A percentile compares a stretch with the other conserved stretches of the same genome.
phyloP scores from a whole-genome alignment of 306 rosid species.

The Macrotyloma uniflorum region DNA sequence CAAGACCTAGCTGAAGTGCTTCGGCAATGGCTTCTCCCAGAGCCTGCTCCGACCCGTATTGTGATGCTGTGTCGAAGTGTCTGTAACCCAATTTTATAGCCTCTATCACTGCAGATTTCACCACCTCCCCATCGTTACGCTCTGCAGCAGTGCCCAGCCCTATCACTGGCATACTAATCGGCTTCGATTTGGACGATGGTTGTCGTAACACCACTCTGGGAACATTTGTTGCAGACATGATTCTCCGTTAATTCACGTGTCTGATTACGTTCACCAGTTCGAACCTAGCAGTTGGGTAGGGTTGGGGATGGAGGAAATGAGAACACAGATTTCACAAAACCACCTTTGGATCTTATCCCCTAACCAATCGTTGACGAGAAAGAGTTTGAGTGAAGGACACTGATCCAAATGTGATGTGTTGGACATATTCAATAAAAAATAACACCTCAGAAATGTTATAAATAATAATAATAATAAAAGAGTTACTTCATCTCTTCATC shows the following conservation, averaged over 20 bases:
- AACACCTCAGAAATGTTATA: no score
- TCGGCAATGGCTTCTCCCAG: slow-evolving; percentile 33
- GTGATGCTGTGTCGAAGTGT: slow-evolving; percentile 38
- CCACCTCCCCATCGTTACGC: background rate
- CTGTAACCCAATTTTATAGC: slow-evolving; percentile 33
- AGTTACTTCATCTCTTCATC: no score
- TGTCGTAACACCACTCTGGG: background rate
- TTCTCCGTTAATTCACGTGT: background rate
- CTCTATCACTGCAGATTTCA: slow-evolving; percentile 10
- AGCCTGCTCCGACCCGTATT: slow-evolving; percentile 3
- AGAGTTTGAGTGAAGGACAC: no score
- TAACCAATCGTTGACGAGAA: no score
- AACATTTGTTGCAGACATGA: background rate
- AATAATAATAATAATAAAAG: no score
- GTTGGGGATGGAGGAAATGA: no score
- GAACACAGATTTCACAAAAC: background rate
- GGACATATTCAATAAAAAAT: no score
- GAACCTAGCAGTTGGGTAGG: no score
- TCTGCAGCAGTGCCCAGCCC: slow-evolving; percentile 12
- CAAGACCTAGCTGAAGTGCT: slow-evolving; percentile 29
- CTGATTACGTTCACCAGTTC: no score
- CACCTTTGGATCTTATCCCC: no score
- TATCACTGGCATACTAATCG: background rate
- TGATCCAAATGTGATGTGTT: no score
- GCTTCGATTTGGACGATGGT: background rate